These are phyloP conservation scores for Saturnispora silvae DNA, from an alignment of 805 yeast genomes.

Conservation along the genomic window DNA sequence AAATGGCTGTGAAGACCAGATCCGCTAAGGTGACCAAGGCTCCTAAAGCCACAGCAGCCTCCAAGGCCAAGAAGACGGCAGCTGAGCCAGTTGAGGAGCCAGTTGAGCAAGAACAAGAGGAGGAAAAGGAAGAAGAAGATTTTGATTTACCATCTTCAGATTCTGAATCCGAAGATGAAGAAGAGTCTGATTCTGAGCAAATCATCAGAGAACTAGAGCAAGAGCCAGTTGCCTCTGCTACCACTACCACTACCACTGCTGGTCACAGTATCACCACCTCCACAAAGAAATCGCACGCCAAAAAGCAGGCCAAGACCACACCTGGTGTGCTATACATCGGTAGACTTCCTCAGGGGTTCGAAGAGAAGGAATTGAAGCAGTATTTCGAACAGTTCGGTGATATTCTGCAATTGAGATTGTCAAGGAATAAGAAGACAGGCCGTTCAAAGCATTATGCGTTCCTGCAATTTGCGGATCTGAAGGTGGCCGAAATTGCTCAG, in stretches of 20 bases:
- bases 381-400: slow-evolving; percentile 90
- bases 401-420: slow-evolving; percentile 64
- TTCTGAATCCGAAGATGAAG: slow-evolving; percentile 9
- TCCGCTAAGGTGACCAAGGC: neutral
- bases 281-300: neutral
- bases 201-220: slow-evolving; percentile 13
- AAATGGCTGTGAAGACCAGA: neutral
- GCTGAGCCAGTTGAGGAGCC: too few species aligned
- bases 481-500: slow-evolving; percentile 79
- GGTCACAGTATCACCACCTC: slow-evolving; percentile 1
- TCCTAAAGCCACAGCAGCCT: neutral
- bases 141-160: slow-evolving; percentile 13
- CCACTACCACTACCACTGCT: slow-evolving; percentile 3
- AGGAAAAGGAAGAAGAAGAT: too few species aligned
- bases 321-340: slow-evolving; percentile 81
- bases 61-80: slow-evolving; percentile 6
- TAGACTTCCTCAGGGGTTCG: slow-evolving; percentile 85
- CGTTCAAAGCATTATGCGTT: slow-evolving; percentile 87
- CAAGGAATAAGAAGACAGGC: slow-evolving; percentile 86
- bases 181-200: slow-evolving; percentile 7
- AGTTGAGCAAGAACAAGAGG: too few species aligned
- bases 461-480: slow-evolving; percentile 63
- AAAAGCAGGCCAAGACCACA: slow-evolving; percentile 18
- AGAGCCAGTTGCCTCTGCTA: slow-evolving; percentile 6
- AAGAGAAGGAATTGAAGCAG: slow-evolving; percentile 65